phyloP scores from a whole-genome alignment of 306 rosid species.

The Quercus glauca region DNA sequence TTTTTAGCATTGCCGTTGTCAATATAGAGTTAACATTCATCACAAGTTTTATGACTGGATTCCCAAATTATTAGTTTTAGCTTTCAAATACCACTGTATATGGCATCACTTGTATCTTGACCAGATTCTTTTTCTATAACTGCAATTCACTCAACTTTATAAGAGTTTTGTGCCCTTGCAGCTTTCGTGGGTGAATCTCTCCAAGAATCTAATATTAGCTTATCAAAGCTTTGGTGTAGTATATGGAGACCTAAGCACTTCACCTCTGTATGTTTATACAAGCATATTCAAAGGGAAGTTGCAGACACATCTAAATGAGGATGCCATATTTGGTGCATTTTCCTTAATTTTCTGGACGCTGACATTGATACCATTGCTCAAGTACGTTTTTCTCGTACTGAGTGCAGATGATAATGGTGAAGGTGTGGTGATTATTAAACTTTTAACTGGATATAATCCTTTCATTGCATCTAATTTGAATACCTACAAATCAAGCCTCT shows the following conservation, averaged over 20 bases:
- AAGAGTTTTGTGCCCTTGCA: conserved; percentile 32
- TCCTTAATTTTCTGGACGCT: conserved; percentile 86
- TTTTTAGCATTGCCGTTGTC: background rate
- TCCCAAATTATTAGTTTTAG: background rate
- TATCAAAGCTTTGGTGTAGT: conserved; percentile 91
- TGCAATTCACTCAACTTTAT: conserved; percentile 12
- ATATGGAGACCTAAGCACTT: conserved; percentile 84
- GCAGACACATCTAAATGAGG: conserved; percentile 46
- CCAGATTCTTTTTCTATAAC: conserved; percentile 5
- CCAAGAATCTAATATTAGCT: conserved; percentile 63
- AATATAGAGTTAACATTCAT: background rate
- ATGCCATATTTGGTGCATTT: conserved; percentile 72
- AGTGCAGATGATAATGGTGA: conserved; percentile 85
- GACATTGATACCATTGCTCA: conserved; percentile 68
- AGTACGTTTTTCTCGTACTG: conserved; percentile 69
- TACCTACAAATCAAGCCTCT: conserved; percentile 7
- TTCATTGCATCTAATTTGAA: background rate
- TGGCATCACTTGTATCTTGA: background rate
- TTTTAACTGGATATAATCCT: background rate
- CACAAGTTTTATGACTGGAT: background rate
- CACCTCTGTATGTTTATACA: conserved; percentile 75
- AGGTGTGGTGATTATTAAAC: conserved; percentile 42
- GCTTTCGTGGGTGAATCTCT: conserved; percentile 55
- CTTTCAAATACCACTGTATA: background rate
- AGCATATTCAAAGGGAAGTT: conserved; percentile 66